phyloP scores from a whole-genome alignment of 2,329 filamentous ascomycete species.

The Colletotrichum lupini region DNA sequence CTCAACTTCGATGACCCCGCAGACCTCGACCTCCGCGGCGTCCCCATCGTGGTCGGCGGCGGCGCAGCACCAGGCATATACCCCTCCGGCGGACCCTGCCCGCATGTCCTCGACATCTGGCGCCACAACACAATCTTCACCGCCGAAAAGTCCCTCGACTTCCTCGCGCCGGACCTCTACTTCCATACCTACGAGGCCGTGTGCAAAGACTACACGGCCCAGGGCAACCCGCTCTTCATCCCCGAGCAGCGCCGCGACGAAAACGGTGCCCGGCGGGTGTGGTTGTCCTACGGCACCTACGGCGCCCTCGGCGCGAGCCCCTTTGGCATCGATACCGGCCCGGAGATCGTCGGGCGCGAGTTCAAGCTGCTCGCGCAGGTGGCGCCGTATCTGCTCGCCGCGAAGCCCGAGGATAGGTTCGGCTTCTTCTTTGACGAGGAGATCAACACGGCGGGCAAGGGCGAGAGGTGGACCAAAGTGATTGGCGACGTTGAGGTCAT shows the following conservation, averaged over 20 bases:
- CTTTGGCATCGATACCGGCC: constrained; percentile 52
- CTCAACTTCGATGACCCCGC: constrained; percentile 47
- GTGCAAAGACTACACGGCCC: constrained; percentile 56
- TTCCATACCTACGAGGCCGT: constrained; percentile 58
- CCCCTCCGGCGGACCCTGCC: constrained; percentile 48
- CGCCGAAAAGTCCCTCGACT: constrained; percentile 49
- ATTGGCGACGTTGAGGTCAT: constrained; percentile 48
- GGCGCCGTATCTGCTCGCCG: constrained; percentile 41
- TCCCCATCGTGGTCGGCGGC: constrained; percentile 48
- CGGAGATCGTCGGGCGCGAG: constrained; percentile 43
- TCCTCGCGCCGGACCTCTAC: constrained; percentile 60
- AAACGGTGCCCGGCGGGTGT: constrained; percentile 53
- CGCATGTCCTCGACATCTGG: constrained; percentile 53
- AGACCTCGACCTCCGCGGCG: constrained; percentile 44
- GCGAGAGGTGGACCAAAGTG: constrained; percentile 41
- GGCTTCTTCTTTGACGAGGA: constrained; percentile 52
- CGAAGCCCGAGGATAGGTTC: constrained; percentile 45
- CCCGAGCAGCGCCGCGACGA: constrained; percentile 63
- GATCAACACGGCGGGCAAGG: constrained; percentile 37
- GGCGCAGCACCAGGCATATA: constrained; percentile 49
- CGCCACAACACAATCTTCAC: constrained; percentile 45
- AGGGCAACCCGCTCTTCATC: constrained; percentile 59
- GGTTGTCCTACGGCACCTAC: constrained; percentile 54
- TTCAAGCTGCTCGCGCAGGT: constrained; percentile 46
- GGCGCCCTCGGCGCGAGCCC: constrained; percentile 50